Conservation (phyloP, 2,329 filamentous ascomycete species). For the Salinomyces thailandicus region DNA sequence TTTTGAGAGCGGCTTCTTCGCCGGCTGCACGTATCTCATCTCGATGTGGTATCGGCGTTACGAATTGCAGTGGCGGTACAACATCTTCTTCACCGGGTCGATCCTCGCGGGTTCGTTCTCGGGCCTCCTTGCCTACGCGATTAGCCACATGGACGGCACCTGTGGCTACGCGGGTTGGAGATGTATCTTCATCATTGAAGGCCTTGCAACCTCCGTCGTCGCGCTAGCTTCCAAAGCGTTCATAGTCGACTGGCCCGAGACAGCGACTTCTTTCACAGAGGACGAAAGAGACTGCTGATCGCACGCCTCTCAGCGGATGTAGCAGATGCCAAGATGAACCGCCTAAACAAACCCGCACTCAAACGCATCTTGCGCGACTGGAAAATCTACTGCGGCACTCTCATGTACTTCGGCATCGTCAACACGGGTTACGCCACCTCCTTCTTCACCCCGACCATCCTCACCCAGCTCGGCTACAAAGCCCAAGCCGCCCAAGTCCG, state of each 20-base stretch:
- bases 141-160: slow-evolving; percentile 46
- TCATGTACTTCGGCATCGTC: slow-evolving; percentile 25
- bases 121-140: slow-evolving; percentile 34
- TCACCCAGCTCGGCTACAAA: slow-evolving; percentile 45
- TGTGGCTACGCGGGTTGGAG: slow-evolving; percentile 54
- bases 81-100: slow-evolving; percentile 27
- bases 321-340: slow-evolving; percentile 41
- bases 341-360: slow-evolving; percentile 39
- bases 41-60: slow-evolving; percentile 26
- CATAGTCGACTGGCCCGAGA: slow-evolving; percentile 36
- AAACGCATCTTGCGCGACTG: slow-evolving; percentile 39
- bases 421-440: slow-evolving; percentile 38
- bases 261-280: slow-evolving; percentile 36
- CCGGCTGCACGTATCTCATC: slow-evolving; percentile 30
- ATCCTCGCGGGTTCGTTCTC: slow-evolving; percentile 27
- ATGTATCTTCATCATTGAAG: slow-evolving; percentile 57
- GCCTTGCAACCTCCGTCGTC: slow-evolving; percentile 18
- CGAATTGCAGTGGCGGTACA: slow-evolving; percentile 24
- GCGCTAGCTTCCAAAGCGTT: slow-evolving; percentile 18
- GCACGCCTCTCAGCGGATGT: slow-evolving; percentile 28
- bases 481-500: slow-evolving; percentile 37
- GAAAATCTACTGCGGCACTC: slow-evolving; percentile 26
- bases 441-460: slow-evolving; percentile 49
- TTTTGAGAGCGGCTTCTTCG: slow-evolving; percentile 49
- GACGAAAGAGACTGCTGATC: slow-evolving; percentile 37